These are phyloP conservation scores for Sphaerulina vaccinii DNA, from an alignment of 2,329 filamentous ascomycete genomes.

Conservation along the genomic window DNA sequence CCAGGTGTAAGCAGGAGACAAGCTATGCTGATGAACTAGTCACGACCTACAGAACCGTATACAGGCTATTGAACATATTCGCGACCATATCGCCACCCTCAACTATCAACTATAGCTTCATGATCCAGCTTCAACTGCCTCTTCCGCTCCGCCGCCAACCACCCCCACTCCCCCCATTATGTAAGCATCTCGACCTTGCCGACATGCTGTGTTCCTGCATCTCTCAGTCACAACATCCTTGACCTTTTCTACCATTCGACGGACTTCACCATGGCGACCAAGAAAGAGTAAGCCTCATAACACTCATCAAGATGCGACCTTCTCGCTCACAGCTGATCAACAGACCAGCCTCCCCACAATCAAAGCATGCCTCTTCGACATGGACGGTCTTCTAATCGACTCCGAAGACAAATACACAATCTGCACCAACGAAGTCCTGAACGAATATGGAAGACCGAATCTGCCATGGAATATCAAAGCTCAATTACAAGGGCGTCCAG, in stretches of 20 bases:
- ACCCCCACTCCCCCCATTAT: no score
- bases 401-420: constrained; percentile 87
- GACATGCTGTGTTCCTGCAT: no score
- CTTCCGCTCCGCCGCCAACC: no score
- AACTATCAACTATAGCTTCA: no score
- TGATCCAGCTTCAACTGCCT: no score
- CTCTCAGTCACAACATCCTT: no score
- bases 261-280: constrained; percentile 8
- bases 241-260: neutral
- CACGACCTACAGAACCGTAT: no score
- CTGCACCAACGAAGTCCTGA: constrained; percentile 78
- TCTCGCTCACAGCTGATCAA: constrained; percentile 23
- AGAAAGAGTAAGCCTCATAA: constrained; percentile 15
- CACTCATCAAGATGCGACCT: neutral
- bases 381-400: constrained; percentile 94
- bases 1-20: no score
- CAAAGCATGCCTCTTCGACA: constrained; percentile 93
- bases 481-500: constrained; percentile 70
- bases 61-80: no score
- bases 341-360: constrained; percentile 63
- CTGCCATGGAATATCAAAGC: constrained; percentile 97
- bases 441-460: constrained; percentile 67
- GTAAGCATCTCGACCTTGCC: neutral
- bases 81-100: no score
- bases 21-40: no score